Conservation (phyloP, 306 rosid species). For the Fagus sylvatica region DNA sequence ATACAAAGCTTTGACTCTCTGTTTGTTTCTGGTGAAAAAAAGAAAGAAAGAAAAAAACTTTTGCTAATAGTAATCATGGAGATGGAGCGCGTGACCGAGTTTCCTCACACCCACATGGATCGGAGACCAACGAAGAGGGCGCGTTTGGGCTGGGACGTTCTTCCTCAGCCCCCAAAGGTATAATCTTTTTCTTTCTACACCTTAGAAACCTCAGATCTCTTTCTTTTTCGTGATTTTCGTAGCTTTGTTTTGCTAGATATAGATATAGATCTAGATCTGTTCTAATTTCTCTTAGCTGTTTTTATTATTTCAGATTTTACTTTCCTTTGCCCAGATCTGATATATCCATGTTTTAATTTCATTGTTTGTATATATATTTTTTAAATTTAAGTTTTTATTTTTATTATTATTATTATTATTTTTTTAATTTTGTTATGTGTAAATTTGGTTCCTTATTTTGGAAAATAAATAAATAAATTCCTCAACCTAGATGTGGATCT, state of each 20-base stretch:
- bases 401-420: no score
- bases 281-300: slow-evolving; percentile 27
- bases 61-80: slow-evolving; percentile 44
- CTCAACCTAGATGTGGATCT: neutral
- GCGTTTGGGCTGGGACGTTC: slow-evolving; percentile 94
- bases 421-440: no score
- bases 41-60: no score
- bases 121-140: slow-evolving; percentile 93
- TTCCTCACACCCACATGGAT: slow-evolving; percentile 79
- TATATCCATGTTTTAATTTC: neutral
- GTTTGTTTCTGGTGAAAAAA: neutral
- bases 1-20: neutral
- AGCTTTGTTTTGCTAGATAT: slow-evolving; percentile 1
- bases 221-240: slow-evolving; percentile 1
- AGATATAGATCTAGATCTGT: slow-evolving; percentile 41
- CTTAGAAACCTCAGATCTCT: slow-evolving; percentile 33
- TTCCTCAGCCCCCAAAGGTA: slow-evolving; percentile 87
- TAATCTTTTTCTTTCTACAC: slow-evolving; percentile 6
- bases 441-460: neutral
- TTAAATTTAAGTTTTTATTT: neutral
- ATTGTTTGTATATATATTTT: neutral
- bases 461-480: neutral
- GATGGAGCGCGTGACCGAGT: slow-evolving; percentile 90
- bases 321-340: neutral
- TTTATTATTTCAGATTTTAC: slow-evolving; percentile 10